Base-by-base conservation (phyloP, 2,329 filamentous ascomycete species). In the Colletotrichum sidae region DNA sequence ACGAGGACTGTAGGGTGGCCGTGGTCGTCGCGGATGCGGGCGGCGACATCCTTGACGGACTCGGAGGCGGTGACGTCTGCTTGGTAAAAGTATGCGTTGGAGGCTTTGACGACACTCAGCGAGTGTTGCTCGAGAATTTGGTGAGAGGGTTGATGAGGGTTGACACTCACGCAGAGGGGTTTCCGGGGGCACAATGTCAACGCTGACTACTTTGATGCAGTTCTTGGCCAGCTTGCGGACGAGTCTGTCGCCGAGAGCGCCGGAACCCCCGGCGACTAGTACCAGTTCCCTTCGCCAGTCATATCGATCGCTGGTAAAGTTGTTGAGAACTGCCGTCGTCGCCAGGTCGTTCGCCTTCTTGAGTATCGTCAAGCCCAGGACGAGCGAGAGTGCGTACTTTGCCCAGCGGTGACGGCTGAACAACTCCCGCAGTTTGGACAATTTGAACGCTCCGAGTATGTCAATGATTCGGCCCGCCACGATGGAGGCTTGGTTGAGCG, bases 11-110 rank as follows among this genome's bases (percentile, higher is more conserved):
- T 78, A 2, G 77, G 77, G 12, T 67, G 50, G 17, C 77, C 76
- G 50, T 77, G 72, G 11, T 69, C 62, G 13, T 74, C 70, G 45
- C 81, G 80, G 68, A 88, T 80, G 2, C 73, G 65, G 6, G 74
- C 69, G 0, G 81, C 82, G 13, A 77, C 77, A 6, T 75, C 70
- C 8, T 75, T 70, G 68, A 88, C 82, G 59, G 53, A 57, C 4
- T 8, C 17, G 13, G 59, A 33, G 25, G 15, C 55, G 17, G 61
- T 65, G 58, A 65, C 44, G 15, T 65, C 58, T 10, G 47, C 49
- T 42, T 65, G 25, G 38, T 62, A 65, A 9, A 53, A 67, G 34
- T 52, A 64, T 6, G 62, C 57, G 39, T 65, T 65, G 4, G 58
- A 56, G 2, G 62, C 62, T 65, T 33, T 3, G 17, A 6, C 2